A percentile compares a stretch with the other conserved stretches of the same genome.
phyloP scores from a whole-genome alignment of 2,329 filamentous ascomycete species.

The Aschersonia sp. region DNA sequence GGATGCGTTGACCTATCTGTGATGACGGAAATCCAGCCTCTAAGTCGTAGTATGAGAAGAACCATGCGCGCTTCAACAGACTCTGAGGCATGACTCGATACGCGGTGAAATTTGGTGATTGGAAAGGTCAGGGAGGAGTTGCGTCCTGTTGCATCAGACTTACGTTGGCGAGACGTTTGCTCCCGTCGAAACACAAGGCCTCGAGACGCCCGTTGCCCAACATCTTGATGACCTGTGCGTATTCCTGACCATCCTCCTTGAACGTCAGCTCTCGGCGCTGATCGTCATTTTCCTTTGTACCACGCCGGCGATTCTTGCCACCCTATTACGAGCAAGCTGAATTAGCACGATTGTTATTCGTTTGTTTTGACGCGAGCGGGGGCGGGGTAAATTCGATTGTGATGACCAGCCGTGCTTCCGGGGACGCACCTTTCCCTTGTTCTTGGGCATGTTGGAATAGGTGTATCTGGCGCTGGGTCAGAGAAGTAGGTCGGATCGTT shows the following conservation, averaged over 20 bases:
- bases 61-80: too few species aligned
- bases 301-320: conserved; percentile 95
- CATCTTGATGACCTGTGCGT: conserved; percentile 59
- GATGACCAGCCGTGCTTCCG: neutral
- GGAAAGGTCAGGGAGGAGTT: neutral
- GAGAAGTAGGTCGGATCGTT: too few species aligned
- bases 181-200: conserved; percentile 85
- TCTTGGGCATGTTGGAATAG: conserved; percentile 71
- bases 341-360: conserved; percentile 3
- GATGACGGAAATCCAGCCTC: too few species aligned
- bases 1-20: too few species aligned
- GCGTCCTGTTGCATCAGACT: conserved; percentile 4
- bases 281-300: conserved; percentile 99
- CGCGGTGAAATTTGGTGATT: too few species aligned
- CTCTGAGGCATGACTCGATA: too few species aligned
- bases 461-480: neutral
- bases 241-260: conserved; percentile 89
- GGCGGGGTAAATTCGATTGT: conserved; percentile 11
- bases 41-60: too few species aligned
- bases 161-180: conserved; percentile 26
- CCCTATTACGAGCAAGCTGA: conserved; percentile 40
- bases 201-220: conserved; percentile 88
- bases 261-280: conserved; percentile 98
- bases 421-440: conserved; percentile 84
- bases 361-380: conserved; percentile 8